A percentile compares a stretch with the other conserved stretches of the same genome.
Conservation (phyloP, 2,329 filamentous ascomycete genomes). For the Aspergillus sp. region DNA sequence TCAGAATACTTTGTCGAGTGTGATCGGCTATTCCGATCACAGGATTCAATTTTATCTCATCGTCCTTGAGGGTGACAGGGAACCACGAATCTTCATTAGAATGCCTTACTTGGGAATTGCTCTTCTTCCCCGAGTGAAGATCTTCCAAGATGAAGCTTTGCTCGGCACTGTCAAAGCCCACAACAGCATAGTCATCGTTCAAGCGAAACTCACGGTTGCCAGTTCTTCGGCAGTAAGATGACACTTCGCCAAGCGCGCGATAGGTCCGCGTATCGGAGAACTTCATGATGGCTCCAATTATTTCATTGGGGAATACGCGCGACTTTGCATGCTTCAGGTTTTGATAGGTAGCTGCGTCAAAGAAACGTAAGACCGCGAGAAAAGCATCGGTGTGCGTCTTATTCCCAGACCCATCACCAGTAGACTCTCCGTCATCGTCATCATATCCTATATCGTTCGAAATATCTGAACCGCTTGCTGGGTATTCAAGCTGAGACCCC, state of each 20-base stretch:
- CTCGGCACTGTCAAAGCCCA: slow-evolving; percentile 2
- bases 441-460: neutral
- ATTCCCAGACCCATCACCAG: neutral
- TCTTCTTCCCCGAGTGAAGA: slow-evolving; percentile 9
- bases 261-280: slow-evolving; percentile 19
- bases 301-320: slow-evolving; percentile 19
- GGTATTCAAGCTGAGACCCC: neutral
- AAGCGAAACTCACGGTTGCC: slow-evolving; percentile 14
- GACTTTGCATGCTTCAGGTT: slow-evolving; percentile 10
- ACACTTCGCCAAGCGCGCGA: slow-evolving; percentile 12
- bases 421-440: neutral
- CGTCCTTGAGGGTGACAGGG: neutral
- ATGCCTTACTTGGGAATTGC: neutral
- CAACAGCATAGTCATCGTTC: slow-evolving; percentile 18
- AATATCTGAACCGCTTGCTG: neutral
- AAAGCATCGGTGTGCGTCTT: neutral
- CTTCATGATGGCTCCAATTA: slow-evolving; percentile 19
- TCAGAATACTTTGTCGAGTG: slow-evolving; percentile 13
- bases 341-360: slow-evolving; percentile 11
- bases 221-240: slow-evolving; percentile 13
- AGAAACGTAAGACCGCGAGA: slow-evolving; percentile 13
- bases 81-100: neutral
- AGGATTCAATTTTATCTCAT: slow-evolving; percentile 7
- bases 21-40: slow-evolving; percentile 15
- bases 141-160: slow-evolving; percentile 12